These are phyloP conservation scores for Aspergillus quadricinctus DNA, from an alignment of 2,329 filamentous ascomycete genomes.

Conservation along the genomic window DNA sequence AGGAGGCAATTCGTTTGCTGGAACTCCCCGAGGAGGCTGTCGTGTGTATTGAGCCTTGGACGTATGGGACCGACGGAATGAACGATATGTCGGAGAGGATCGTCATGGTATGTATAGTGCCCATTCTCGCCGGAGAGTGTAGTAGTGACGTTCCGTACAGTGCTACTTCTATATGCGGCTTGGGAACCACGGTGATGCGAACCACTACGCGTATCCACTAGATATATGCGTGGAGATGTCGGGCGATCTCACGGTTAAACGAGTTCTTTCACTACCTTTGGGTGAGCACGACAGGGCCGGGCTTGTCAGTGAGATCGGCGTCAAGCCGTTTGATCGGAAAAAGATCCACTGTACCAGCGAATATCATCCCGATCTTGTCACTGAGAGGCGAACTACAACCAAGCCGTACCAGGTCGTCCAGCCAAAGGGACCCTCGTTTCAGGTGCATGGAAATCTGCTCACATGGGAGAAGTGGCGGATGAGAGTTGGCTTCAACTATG, in stretches of 20 bases:
- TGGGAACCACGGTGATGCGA: conserved; percentile 44
- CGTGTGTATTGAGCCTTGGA: conserved; percentile 53
- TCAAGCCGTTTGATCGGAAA: conserved; percentile 36
- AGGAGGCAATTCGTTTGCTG: conserved; percentile 37
- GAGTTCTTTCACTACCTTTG: conserved; percentile 49
- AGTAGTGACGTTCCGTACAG: conserved; percentile 4
- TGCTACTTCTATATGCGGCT: conserved; percentile 40
- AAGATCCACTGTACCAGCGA: conserved; percentile 29
- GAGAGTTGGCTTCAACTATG: conserved; percentile 42
- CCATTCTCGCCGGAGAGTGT: not conserved
- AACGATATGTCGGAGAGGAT: conserved; percentile 45
- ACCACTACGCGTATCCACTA: conserved; percentile 56
- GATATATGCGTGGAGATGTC: conserved; percentile 52
- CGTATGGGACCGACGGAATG: conserved; percentile 49
- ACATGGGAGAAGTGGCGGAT: conserved; percentile 44
- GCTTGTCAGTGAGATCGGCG: conserved; percentile 1
- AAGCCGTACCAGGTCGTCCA: conserved; percentile 36
- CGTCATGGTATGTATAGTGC: conserved; percentile 46
- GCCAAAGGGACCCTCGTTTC: conserved; percentile 34
- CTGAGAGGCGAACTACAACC: conserved; percentile 28
- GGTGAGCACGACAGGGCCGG: conserved; percentile 19
- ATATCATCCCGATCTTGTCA: conserved; percentile 31
- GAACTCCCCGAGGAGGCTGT: conserved; percentile 43
- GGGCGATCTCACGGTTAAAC: conserved; percentile 45
- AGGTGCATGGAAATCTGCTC: conserved; percentile 24